These are phyloP conservation scores for Plasmodium gonderi DNA, from an alignment of 169 alveolate species.

Conservation along the genomic window DNA sequence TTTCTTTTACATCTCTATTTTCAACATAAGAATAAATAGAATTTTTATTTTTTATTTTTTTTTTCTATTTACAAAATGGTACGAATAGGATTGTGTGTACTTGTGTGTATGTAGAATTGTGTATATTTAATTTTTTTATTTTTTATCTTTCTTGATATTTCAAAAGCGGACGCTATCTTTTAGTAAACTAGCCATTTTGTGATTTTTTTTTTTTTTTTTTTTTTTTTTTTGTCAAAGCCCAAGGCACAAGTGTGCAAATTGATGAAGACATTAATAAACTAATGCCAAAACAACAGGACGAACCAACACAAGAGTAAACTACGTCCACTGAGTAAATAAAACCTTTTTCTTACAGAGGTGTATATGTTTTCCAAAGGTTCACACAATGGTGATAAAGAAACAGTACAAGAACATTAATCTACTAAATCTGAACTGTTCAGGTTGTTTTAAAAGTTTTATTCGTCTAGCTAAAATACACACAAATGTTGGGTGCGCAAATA, in stretches of 20 bases:
- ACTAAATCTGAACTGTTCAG: background rate
- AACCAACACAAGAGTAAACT: too few relatives aligned
- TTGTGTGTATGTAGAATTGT: too few relatives aligned
- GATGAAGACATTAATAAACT: background rate
- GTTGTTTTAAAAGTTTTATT: background rate
- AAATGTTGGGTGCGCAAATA: background rate
- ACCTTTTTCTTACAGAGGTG: too few relatives aligned
- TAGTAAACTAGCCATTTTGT: background rate
- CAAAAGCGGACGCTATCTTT: background rate
- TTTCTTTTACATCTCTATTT: background rate
- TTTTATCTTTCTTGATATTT: background rate
- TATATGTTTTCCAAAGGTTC: background rate
- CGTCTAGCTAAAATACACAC: background rate
- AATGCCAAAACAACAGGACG: background rate
- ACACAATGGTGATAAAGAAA: background rate
- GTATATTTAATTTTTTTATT: background rate
- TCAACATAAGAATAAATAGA: background rate
- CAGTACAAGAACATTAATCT: background rate
- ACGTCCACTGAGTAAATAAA: too few relatives aligned
- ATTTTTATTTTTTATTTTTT: background rate
- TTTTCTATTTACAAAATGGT: background rate
- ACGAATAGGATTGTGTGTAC: background rate
- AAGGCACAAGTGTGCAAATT: background rate
- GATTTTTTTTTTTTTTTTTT: background rate
- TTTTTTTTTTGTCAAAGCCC: background rate